These are phyloP conservation scores for Mycena epipterygia DNA, from an alignment of 768 basidiomycete species.

Conservation along the genomic window DNA sequence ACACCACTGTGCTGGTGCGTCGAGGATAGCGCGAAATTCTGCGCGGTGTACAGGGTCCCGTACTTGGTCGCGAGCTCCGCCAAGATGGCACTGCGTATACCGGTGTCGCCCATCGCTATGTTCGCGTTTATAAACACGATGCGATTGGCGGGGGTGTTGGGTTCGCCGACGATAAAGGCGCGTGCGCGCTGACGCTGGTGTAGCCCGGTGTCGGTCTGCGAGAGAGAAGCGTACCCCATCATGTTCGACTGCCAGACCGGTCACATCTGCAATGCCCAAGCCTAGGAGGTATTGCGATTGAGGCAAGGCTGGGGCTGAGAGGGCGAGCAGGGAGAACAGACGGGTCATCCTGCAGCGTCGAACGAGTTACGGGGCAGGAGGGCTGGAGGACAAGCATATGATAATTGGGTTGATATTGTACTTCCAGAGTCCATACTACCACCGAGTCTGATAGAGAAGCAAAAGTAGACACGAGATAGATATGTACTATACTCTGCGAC, in stretches of 20 bases:
- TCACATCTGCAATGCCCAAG: slow-evolving; percentile 73
- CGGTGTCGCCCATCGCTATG: slow-evolving; percentile 87
- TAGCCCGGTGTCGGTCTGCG: slow-evolving; percentile 79
- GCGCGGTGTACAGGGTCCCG: slow-evolving; percentile 74
- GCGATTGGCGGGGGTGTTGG: slow-evolving; percentile 66
- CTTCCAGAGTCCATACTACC: no score
- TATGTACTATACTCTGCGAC: no score
- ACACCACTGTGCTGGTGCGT: slow-evolving; percentile 78
- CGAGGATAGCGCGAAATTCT: slow-evolving; percentile 82
- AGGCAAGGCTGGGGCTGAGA: slow-evolving; percentile 36
- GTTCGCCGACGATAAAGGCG: slow-evolving; percentile 81
- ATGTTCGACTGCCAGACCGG: slow-evolving; percentile 84
- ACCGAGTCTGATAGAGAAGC: no score
- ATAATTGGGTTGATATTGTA: no score
- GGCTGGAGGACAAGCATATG: no score
- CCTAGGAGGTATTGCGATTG: slow-evolving; percentile 69
- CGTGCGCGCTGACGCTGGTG: slow-evolving; percentile 87
- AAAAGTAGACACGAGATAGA: no score
- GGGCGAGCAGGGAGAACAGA: slow-evolving; percentile 25
- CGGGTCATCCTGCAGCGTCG: no score
- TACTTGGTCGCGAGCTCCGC: slow-evolving; percentile 66
- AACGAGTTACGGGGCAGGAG: no score
- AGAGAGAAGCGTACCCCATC: slow-evolving; percentile 81
- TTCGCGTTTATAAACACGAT: slow-evolving; percentile 87
- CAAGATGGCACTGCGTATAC: slow-evolving; percentile 78